Evolutionary conservation across 768 basidiomycete species (phyloP), one percentile per base, ranked within the genome.

Genomic region (Leccinum uliginosum): DNA sequence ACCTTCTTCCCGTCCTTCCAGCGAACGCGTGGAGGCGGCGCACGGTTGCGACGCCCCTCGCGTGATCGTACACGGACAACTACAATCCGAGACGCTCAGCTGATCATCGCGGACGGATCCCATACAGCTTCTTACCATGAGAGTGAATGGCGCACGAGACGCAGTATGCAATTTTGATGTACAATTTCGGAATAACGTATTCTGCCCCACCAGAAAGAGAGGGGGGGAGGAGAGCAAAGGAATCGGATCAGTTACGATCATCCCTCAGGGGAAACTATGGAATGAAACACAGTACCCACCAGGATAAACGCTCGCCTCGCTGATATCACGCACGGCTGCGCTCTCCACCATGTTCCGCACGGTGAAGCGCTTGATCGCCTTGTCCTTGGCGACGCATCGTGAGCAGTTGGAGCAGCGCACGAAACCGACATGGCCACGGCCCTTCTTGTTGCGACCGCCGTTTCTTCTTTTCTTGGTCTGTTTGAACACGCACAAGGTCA

Each of bases 301-400:
- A 57, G 80, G 75, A 79, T 98, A 99, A 60, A 98, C 88, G 68
- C 87, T 89, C 43, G 95, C 94, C 68, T 98, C 97, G 72, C 88
- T 91, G 73, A 99, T 90, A 80, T 99, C 97, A 62, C 95, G 83
- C 65, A 98, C 92, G 54, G 96, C 96, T 46, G 97, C 97, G 71
- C 91, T 91, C 84, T 98, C 96, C 57, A 99, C 94, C 92, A 98
- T 98, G 86, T 99, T 99, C 77, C 94, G 86, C 71, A 98, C 96
- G 38, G 95, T 97, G 85, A 96, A 96, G 52, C 97, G 84, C 81
- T 97, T 97, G 88, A 98, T 97, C 64, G 96, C 96, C 84, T 98
- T 98, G 82, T 98, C 96, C 83, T 98, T 98, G 66, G 82, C 88
- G 57, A 97, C 94, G 74, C 92, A 94, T 66, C 97, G 91, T 71